phyloP scores from a whole-genome alignment of 2,329 filamentous ascomycete genomes.

The Trichoderma simmonsii region DNA sequence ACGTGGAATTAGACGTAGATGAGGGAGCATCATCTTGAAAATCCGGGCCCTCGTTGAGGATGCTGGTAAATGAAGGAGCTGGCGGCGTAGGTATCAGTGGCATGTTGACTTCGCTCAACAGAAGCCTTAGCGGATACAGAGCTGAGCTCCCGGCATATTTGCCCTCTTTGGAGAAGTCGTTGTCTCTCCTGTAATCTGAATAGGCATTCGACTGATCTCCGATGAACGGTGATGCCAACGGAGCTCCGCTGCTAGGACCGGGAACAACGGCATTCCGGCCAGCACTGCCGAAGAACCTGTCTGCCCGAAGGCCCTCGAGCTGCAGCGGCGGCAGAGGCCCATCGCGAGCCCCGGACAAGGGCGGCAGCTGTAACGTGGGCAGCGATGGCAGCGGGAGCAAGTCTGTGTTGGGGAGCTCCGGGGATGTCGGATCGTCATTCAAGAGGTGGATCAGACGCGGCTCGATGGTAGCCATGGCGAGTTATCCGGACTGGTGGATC shows the following conservation, averaged over 20 bases:
- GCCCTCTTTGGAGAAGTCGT: conserved; percentile 23
- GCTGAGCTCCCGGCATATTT: conserved; percentile 26
- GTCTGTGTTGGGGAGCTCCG: conserved; percentile 43
- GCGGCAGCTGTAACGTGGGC: conserved; percentile 45
- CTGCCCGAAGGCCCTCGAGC: conserved; percentile 44
- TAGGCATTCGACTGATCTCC: conserved; percentile 23
- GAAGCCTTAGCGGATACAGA: conserved; percentile 38
- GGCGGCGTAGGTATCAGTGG: conserved; percentile 28
- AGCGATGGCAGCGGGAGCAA: conserved; percentile 42
- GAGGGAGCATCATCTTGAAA: conserved; percentile 41
- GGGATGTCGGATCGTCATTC: conserved; percentile 51
- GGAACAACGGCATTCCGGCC: conserved; percentile 6
- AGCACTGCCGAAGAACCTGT: conserved; percentile 28
- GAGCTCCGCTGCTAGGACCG: conserved; percentile 15
- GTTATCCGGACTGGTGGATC: conserved; percentile 23
- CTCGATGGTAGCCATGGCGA: conserved; percentile 64
- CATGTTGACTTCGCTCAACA: conserved; percentile 35
- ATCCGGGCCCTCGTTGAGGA: conserved; percentile 45
- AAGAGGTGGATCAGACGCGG: conserved; percentile 63
- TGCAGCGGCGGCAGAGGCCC: conserved; percentile 53
- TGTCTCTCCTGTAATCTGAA: conserved; percentile 26
- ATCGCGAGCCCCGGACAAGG: conserved; percentile 34
- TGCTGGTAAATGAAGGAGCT: conserved; percentile 44
- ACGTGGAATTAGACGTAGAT: not conserved
- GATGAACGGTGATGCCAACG: conserved; percentile 16